Conservation (phyloP, 2,329 filamentous ascomycete species). For the Drechslerella coelobrocha region DNA sequence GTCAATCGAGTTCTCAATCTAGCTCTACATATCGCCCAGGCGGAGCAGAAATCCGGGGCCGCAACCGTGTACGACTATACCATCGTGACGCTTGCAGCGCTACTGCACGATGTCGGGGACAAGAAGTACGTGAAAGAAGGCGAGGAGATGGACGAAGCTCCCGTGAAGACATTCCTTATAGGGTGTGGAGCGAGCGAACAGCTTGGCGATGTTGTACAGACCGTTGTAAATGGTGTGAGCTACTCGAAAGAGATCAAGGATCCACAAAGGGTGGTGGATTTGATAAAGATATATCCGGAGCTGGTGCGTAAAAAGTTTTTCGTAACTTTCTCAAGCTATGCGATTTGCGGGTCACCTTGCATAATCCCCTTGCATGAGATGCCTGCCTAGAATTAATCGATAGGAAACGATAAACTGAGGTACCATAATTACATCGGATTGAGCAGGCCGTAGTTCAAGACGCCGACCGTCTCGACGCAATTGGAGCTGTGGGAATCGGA, state of each 20-base stretch:
- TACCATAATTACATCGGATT: neutral
- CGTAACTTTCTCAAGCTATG: too few relatives aligned
- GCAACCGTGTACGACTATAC: constrained; percentile 61
- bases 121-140: constrained; percentile 70
- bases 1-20: constrained; percentile 80
- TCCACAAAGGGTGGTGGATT: constrained; percentile 65
- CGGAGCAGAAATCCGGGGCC: constrained; percentile 58
- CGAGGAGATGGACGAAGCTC: constrained; percentile 61
- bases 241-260: constrained; percentile 76
- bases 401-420: neutral
- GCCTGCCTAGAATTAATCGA: neutral
- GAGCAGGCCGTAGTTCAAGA: constrained; percentile 78
- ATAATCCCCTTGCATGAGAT: neutral
- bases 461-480: constrained; percentile 87
- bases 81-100: constrained; percentile 71
- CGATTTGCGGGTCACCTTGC: too few relatives aligned
- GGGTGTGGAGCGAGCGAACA: constrained; percentile 65
- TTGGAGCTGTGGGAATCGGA: constrained; percentile 84
- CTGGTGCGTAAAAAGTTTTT: constrained; percentile 58
- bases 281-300: constrained; percentile 74
- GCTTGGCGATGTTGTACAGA: constrained; percentile 72
- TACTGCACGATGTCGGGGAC: constrained; percentile 89
- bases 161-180: constrained; percentile 65
- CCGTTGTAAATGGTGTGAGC: constrained; percentile 76
- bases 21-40: constrained; percentile 66